These are phyloP conservation scores for Solanum sparsipilum DNA, from an alignment of 257 asterid species.

Conservation along the genomic window DNA sequence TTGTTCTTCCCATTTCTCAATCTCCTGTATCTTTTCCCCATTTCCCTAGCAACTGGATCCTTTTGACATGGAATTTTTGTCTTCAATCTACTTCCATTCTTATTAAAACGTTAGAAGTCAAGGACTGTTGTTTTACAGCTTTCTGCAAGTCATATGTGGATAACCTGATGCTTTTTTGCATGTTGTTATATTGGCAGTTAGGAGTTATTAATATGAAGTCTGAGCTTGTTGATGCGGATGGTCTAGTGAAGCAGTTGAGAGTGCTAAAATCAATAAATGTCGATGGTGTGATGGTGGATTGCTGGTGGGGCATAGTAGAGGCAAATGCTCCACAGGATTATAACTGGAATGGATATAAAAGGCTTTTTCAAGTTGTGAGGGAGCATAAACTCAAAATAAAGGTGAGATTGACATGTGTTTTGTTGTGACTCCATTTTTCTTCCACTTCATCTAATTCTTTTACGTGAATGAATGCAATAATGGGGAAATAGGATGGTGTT, in stretches of 20 bases:
- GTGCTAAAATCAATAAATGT: conserved; percentile 58
- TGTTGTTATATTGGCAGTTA: conserved; percentile 45
- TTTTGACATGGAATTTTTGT: not conserved
- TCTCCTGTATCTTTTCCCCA: not conserved
- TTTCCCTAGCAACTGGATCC: not conserved
- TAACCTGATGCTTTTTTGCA: not conserved
- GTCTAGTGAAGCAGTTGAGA: conserved; percentile 73
- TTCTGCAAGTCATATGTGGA: not conserved
- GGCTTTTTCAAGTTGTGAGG: conserved; percentile 65
- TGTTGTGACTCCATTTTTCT: not conserved
- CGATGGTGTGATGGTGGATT: conserved; percentile 83
- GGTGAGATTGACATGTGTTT: conserved; percentile 31
- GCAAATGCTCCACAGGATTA: conserved; percentile 85
- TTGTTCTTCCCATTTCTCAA: not conserved
- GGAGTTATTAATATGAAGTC: conserved; percentile 82
- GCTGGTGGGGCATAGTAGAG: conserved; percentile 99
- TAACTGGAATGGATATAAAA: conserved; percentile 91
- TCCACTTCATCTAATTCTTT: not conserved
- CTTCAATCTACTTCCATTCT: not conserved
- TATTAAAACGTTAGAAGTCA: not conserved
- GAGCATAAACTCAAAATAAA: conserved; percentile 78
- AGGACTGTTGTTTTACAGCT: not conserved
- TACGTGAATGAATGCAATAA: not conserved
- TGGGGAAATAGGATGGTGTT: not conserved
- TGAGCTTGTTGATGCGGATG: conserved; percentile 85